Base-by-base conservation (phyloP, 352 stramenopile genomes). In the Phytophthora niederhauseri region DNA sequence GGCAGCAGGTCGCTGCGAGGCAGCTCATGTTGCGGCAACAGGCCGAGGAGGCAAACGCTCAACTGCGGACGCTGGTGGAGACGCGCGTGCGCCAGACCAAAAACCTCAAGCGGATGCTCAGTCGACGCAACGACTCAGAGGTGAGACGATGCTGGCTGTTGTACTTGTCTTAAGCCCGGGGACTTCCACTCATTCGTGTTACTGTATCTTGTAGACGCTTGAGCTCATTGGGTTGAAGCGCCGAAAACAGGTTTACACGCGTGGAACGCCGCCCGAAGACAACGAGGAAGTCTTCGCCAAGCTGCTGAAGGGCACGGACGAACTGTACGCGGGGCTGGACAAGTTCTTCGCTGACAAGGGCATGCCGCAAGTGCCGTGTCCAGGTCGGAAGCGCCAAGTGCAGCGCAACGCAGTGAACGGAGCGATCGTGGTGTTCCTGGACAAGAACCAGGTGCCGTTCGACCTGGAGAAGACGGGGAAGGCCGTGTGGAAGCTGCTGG, bases 81-180 rank as follows among this genome's bases (percentile, higher is more conserved):
- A 64, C 46, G 2, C 43, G 60, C 28, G 41, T 75, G 8, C 57
- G 54, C 0, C 64, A 84, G 66, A 80, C 76, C 64, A 72, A 80
- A 19, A 77, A 71, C 49, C 74, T 85, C 55, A 78, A 80, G 31
- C 30, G 63, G 9, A 68, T 79, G 66, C 65, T 85, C 7, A 77
- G 34, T 55, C 55, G 67, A 12, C 67, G 67, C 11, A 71, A 66
- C 19, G 64, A 71, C 11, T 15, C 62, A 46, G 67, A 75, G 67
- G 67, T 71, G 31, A 3, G 48, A 51, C 31, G 24, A 50, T 19
- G 26, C 5, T 17, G n/a, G 45, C 19, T 28, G 19, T 26, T 26
- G 41, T 9, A 11, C 14, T 51, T 12, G 8, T 14, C 12, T 28
- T 26, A 19, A 51, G 19, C 17, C 6, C 45, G 45, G 15, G 11